Percentiles rank a stretch among this genome's conserved stretches.
Evolutionary conservation across 305 asterid species (phyloP).

Genomic region (Fraxinus nigra): DNA sequence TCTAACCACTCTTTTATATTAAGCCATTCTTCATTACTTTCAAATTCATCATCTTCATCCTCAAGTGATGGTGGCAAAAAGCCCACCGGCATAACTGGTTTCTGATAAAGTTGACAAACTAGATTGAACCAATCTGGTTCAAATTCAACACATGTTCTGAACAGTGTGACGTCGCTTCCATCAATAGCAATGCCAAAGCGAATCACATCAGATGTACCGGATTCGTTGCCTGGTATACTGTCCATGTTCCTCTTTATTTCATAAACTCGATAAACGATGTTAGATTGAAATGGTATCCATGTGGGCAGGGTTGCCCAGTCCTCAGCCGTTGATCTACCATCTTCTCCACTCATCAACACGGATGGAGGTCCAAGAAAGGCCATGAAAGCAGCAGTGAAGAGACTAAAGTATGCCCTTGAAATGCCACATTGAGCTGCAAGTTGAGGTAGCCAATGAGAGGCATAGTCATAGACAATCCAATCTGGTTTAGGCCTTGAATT

Average conservation of each 20-base stretch:
- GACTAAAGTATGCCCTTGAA: slow-evolving; percentile 55
- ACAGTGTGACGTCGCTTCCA: slow-evolving; percentile 57
- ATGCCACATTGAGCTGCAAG: slow-evolving; percentile 43
- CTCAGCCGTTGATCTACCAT: slow-evolving; percentile 46
- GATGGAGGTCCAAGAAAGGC: slow-evolving; percentile 62
- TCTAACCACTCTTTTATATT: slow-evolving; percentile 57
- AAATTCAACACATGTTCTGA: slow-evolving; percentile 66
- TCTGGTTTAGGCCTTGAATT: slow-evolving; percentile 52
- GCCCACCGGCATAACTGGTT: slow-evolving; percentile 66
- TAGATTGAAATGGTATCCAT: slow-evolving; percentile 63
- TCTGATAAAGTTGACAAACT: slow-evolving; percentile 43
- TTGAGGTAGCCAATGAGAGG: slow-evolving; percentile 75
- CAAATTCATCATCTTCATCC: slow-evolving; percentile 28
- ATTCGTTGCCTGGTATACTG: slow-evolving; percentile 61
- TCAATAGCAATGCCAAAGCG: slow-evolving; percentile 58
- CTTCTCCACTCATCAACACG: slow-evolving; percentile 27
- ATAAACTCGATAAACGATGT: slow-evolving; percentile 51
- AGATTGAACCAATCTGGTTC: slow-evolving; percentile 79
- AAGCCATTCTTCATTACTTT: slow-evolving; percentile 37
- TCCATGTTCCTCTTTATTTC: slow-evolving; percentile 61
- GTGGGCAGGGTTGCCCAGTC: slow-evolving; percentile 58
- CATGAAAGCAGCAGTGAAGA: slow-evolving; percentile 74
- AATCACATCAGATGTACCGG: slow-evolving; percentile 54
- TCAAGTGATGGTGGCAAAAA: slow-evolving; percentile 45
- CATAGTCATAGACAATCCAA: slow-evolving; percentile 75